These are phyloP conservation scores for Globisporangium apiculatum DNA, from an alignment of 352 stramenopile genomes.

Conservation along the genomic window DNA sequence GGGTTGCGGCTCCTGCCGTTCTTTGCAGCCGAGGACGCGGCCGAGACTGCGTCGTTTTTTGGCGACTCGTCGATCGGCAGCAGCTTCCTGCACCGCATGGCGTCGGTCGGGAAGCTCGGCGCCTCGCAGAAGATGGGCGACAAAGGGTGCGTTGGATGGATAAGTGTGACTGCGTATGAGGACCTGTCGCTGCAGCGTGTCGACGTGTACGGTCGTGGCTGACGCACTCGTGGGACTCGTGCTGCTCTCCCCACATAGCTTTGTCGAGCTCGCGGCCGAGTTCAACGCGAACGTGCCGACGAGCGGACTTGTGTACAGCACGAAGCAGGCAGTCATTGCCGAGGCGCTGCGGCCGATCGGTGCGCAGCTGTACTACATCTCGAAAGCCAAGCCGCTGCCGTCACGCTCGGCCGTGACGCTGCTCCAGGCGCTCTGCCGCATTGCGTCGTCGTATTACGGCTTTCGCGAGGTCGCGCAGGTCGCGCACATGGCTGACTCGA, in stretches of 20 bases:
- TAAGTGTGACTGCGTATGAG: neutral
- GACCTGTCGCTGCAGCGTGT: neutral
- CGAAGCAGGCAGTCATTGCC: slow-evolving; percentile 66
- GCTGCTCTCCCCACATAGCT: slow-evolving; percentile 21
- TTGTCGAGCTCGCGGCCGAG: slow-evolving; percentile 77
- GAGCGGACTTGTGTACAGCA: slow-evolving; percentile 80
- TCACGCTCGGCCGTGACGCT: slow-evolving; percentile 62
- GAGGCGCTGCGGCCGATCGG: slow-evolving; percentile 76
- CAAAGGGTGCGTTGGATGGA: slow-evolving; percentile 34
- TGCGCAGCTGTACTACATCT: slow-evolving; percentile 72
- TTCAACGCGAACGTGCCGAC: slow-evolving; percentile 89
- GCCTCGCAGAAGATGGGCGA: slow-evolving; percentile 47
- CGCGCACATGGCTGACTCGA: slow-evolving; percentile 66
- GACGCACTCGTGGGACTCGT: too few relatives aligned
- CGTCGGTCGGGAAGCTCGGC: slow-evolving; percentile 54
- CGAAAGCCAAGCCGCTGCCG: slow-evolving; percentile 56
- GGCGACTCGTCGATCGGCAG: slow-evolving; percentile 72
- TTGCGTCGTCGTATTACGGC: slow-evolving; percentile 81
- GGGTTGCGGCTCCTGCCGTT: slow-evolving; percentile 63
- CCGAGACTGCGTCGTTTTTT: slow-evolving; percentile 70
- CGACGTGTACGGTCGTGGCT: too few relatives aligned
- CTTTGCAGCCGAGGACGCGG: slow-evolving; percentile 60
- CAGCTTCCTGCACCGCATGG: slow-evolving; percentile 76
- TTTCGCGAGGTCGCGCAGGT: slow-evolving; percentile 80
- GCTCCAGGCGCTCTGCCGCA: slow-evolving; percentile 79